Percentiles rank a stretch among this genome's conserved stretches.
Conservation (phyloP, 305 asterid species). For the Fraxinus sp. region DNA sequence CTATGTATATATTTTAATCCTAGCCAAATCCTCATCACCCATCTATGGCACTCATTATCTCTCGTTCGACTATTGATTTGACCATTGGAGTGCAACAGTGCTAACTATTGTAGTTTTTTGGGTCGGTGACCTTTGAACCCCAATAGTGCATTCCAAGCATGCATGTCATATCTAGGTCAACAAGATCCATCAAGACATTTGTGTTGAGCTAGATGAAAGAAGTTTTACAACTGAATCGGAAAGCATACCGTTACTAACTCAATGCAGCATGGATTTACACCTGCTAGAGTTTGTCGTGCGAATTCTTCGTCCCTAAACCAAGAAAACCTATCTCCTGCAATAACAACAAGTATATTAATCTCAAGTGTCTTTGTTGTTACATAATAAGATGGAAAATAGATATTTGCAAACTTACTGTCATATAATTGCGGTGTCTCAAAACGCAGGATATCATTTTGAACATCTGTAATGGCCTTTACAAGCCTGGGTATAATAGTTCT, state of each 20-base stretch:
- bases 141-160: too few species aligned
- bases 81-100: too few species aligned
- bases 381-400: not conserved
- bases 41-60: too few species aligned
- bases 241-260: conserved; percentile 54
- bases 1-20: too few species aligned
- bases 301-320: conserved; percentile 79
- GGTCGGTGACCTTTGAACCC: too few species aligned
- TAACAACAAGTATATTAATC: not conserved
- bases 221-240: not conserved
- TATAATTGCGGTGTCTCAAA: conserved; percentile 57
- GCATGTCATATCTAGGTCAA: too few species aligned
- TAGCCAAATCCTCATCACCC: too few species aligned
- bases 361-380: not conserved
- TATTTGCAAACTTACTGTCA: conserved; percentile 38
- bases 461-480: conserved; percentile 28
- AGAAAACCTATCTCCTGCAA: conserved; percentile 66
- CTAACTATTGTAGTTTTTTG: too few species aligned
- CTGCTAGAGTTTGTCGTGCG: conserved; percentile 81
- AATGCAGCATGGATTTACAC: conserved; percentile 61
- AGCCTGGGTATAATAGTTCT: conserved; percentile 40
- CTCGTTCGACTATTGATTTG: too few species aligned
- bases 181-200: not conserved
- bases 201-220: not conserved
- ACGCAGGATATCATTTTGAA: conserved; percentile 31